phyloP scores from a whole-genome alignment of 768 basidiomycete genomes.

The Lactarius psammicola region DNA sequence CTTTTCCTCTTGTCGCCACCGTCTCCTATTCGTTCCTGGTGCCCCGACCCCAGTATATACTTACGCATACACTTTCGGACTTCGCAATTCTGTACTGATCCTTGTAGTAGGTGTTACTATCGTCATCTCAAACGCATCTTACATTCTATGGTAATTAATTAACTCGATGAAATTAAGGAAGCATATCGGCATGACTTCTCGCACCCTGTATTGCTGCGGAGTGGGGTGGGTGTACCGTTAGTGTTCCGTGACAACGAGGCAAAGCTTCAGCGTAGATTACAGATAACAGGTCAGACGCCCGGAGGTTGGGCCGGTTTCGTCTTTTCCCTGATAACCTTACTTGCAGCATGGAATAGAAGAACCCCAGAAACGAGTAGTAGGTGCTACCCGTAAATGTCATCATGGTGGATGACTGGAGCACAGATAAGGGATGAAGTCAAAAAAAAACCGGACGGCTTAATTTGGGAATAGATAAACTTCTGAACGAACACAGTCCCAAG shows the following conservation, averaged over 20 bases:
- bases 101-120: conserved; percentile 22
- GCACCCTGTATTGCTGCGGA: not conserved
- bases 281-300: not conserved
- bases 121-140: conserved; percentile 14
- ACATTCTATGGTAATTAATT: conserved; percentile 5
- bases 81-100: conserved; percentile 23
- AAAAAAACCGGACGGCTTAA: not conserved
- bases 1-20: not conserved
- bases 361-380: not conserved
- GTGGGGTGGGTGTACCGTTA: not conserved
- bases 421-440: not conserved
- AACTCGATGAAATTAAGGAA: not conserved
- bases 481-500: not conserved
- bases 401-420: not conserved
- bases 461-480: not conserved
- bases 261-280: not conserved
- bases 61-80: conserved; percentile 20
- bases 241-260: not conserved
- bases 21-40: conserved; percentile 7
- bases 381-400: not conserved
- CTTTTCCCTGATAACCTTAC: not conserved
- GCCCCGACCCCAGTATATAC: conserved; percentile 14
- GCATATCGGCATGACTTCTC: not conserved
- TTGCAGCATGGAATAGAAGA: not conserved
- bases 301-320: not conserved